Percentiles rank a stretch among this genome's conserved stretches.
Conservation (phyloP, 768 basidiomycete genomes). For the Pleurotus citrinopileatus region DNA sequence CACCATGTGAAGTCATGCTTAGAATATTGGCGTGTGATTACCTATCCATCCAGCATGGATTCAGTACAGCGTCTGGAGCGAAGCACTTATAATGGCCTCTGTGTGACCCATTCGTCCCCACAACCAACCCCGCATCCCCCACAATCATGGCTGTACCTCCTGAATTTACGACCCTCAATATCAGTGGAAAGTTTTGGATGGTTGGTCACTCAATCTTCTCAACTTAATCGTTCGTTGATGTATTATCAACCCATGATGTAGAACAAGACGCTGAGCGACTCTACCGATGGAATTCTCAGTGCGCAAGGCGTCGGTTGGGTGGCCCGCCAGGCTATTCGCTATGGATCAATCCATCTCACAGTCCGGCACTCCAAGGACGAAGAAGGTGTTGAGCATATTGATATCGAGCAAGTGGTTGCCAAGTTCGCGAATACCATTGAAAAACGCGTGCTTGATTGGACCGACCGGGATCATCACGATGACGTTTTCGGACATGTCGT, state of each 20-base stretch:
- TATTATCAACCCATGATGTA: constrained; percentile 21
- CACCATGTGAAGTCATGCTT: constrained; percentile 6
- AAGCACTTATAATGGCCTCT: too few relatives aligned
- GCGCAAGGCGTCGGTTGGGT: constrained; percentile 76
- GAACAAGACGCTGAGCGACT: constrained; percentile 70
- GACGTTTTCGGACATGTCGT: constrained; percentile 59
- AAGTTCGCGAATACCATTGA: constrained; percentile 60
- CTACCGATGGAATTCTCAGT: constrained; percentile 57
- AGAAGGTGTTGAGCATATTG: constrained; percentile 58
- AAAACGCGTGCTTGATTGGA: constrained; percentile 55
- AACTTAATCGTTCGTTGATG: not conserved
- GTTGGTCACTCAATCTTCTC: constrained; percentile 30
- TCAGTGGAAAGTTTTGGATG: constrained; percentile 63
- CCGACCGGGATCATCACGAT: constrained; percentile 50
- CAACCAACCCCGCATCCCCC: not conserved
- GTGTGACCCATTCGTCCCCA: too few relatives aligned
- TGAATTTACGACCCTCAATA: constrained; percentile 53
- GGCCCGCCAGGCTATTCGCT: constrained; percentile 57
- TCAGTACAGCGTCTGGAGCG: too few relatives aligned
- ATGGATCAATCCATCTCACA: constrained; percentile 54
- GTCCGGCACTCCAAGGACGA: constrained; percentile 68
- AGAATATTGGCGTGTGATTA: not conserved
- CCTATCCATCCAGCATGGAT: not conserved
- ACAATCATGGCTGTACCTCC: constrained; percentile 61
- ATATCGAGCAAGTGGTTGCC: constrained; percentile 62